phyloP scores from a whole-genome alignment of 768 basidiomycete genomes.

The Auricularia cornea region DNA sequence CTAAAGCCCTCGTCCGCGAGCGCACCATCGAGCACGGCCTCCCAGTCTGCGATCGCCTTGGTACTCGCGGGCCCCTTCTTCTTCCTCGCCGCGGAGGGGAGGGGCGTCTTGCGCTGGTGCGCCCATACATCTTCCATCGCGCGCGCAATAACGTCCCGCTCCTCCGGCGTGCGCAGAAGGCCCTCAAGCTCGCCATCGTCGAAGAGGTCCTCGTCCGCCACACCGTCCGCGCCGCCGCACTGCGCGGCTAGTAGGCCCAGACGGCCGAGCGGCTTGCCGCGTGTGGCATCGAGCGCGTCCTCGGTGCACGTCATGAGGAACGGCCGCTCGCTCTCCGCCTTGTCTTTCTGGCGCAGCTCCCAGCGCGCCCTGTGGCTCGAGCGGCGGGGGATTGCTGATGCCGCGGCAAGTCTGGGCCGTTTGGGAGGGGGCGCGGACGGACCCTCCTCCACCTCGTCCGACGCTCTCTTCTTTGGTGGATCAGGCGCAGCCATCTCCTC shows the following conservation, averaged over 20 bases:
- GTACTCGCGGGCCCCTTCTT: not conserved
- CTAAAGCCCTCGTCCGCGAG: not conserved
- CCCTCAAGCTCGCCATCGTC: constrained; percentile 58
- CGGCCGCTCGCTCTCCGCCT: not conserved
- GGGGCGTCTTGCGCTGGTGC: not conserved
- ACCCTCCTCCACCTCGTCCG: too few relatives aligned
- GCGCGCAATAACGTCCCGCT: constrained; percentile 17
- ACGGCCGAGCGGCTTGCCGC: constrained; percentile 49
- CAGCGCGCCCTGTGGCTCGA: too few relatives aligned
- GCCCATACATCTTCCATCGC: not conserved
- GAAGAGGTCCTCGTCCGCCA: constrained; percentile 67
- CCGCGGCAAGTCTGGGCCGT: too few relatives aligned
- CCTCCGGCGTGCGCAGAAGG: constrained; percentile 44
- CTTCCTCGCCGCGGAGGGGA: not conserved
- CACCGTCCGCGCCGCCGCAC: constrained; percentile 48
- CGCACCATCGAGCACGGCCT: not conserved
- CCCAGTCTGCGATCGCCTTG: not conserved
- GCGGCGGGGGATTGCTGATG: too few relatives aligned
- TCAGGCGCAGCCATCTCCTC: too few relatives aligned
- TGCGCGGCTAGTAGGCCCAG: constrained; percentile 52
- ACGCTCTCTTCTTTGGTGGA: not conserved
- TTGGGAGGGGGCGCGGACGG: too few relatives aligned
- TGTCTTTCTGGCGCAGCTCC: not conserved
- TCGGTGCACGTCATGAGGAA: not conserved
- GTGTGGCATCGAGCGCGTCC: constrained; percentile 1